Evolutionary conservation across 2,329 filamentous ascomycete species (phyloP), one percentile per base, ranked within the genome.

Genomic region (Aspergillus bombycis): DNA sequence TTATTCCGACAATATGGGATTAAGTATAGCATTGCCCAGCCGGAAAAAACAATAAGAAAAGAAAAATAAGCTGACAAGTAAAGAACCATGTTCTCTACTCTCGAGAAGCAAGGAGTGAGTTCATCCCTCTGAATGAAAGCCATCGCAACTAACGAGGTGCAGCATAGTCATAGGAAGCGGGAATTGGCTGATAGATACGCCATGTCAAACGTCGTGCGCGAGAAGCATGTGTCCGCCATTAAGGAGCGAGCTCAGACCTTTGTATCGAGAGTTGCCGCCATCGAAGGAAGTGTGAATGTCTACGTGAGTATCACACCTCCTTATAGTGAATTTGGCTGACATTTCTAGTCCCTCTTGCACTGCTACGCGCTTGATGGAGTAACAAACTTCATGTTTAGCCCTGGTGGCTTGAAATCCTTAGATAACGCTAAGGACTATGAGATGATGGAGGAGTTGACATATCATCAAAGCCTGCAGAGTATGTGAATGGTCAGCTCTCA

Each of bases 321-420:
- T 12, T 19, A 41, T 11, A 12, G 2, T 41, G 2, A 19, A 7
- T 19, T 4, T 21, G 38, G 32, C 38, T 60, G 19, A 64, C 28
- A 0, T 6, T 19, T 34, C 1, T 45, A 78, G 74, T 68, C 69
- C 74, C 79, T 76, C 26, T 78, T 91, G 1, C 89, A 91, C 66
- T 84, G 88, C 30, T 91, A 89, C 72, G 89, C 89, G 0, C 86
- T 90, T 59, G 89, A 91, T 71, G 90, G 89, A 68, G 84, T 88
- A 32, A 89, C 88, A 0, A 86, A 90, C 69, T 88, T 90, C 67
- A 81, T 91, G n/a, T 90, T 91, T 71, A 86, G 89, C 60, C 88
- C 88, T 0, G 82, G 86, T 62, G 89, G 88, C 2, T 85, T 86
- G 1, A 81, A 88, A 64, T 89, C 88, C 10, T 80, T 91, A 2